Evolutionary conservation across 768 basidiomycete species (phyloP).

Genomic region (Lentinus tigrinus): DNA sequence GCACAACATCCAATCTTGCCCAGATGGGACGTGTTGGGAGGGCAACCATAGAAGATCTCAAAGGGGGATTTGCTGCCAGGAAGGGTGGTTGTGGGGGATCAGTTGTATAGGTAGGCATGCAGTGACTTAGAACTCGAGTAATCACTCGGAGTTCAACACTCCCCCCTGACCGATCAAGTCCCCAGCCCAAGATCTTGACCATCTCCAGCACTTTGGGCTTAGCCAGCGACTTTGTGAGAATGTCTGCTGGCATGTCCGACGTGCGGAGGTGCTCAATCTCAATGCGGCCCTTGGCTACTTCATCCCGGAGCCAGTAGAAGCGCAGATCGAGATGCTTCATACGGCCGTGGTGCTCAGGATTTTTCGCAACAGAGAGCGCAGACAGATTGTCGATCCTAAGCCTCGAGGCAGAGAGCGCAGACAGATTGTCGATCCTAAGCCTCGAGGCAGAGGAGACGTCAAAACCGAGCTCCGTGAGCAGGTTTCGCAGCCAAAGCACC

Average conservation of each 20-base stretch:
- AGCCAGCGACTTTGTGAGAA: constrained; percentile 33
- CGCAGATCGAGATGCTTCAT: constrained; percentile 38
- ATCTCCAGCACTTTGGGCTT: too few relatives aligned
- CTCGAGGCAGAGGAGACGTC: not conserved
- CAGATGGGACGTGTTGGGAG: constrained; percentile 22
- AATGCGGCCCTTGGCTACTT: constrained; percentile 13
- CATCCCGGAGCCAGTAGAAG: constrained; percentile 34
- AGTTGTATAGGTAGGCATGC: constrained; percentile 12
- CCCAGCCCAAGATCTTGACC: too few relatives aligned
- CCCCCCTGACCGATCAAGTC: too few relatives aligned
- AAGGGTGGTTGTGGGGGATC: not conserved
- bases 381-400: constrained; percentile 38
- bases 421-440: too few relatives aligned
- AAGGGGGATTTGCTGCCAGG: not conserved
- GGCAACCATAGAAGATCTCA: constrained; percentile 13
- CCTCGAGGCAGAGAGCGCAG: too few relatives aligned
- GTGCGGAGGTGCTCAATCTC: constrained; percentile 17
- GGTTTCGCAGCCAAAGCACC: constrained; percentile 31
- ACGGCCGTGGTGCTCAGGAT: constrained; percentile 29
- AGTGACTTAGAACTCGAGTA: constrained; percentile 9
- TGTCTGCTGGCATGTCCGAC: constrained; percentile 32
- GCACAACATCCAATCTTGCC: constrained; percentile 26
- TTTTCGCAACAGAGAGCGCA: constrained; percentile 32
- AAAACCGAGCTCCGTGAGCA: constrained; percentile 30
- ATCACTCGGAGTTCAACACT: too few relatives aligned